Evolutionary conservation across 2,329 filamentous ascomycete species (phyloP).

Genomic region (Fusarium sp.): DNA sequence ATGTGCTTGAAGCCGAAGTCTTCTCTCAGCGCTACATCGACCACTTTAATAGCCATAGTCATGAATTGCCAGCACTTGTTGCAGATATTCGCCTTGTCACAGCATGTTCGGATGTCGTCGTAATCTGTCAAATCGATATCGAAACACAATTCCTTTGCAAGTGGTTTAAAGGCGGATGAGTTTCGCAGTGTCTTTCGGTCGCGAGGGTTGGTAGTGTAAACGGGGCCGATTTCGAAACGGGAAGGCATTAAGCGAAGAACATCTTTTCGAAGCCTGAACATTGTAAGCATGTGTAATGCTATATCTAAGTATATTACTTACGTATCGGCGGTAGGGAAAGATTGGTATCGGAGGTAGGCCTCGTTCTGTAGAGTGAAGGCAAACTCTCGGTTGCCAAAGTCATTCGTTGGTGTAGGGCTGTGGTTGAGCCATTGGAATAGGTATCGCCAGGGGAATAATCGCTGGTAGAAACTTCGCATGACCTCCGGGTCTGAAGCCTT

Average conservation of each 20-base stretch:
- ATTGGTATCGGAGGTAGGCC: constrained; percentile 92
- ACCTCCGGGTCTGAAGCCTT: constrained; percentile 80
- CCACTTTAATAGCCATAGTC: constrained; percentile 95
- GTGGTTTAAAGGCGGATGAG: constrained; percentile 82
- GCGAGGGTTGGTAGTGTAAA: constrained; percentile 92
- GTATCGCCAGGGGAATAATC: constrained; percentile 92
- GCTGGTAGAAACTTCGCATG: constrained; percentile 94
- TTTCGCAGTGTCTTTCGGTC: constrained; percentile 90
- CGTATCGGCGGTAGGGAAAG: constrained; percentile 65
- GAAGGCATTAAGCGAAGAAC: constrained; percentile 88
- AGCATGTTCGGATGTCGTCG: constrained; percentile 95
- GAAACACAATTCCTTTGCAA: constrained; percentile 95
- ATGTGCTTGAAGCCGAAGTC: constrained; percentile 98
- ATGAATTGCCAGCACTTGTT: constrained; percentile 96
- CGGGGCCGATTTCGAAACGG: constrained; percentile 98
- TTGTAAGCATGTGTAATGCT: constrained; percentile 3
- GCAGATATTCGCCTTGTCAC: constrained; percentile 92
- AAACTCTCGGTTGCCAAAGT: constrained; percentile 95
- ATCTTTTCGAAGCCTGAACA: constrained; percentile 82
- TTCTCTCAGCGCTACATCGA: constrained; percentile 86
- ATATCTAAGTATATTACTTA: constrained; percentile 43
- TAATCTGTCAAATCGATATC: constrained; percentile 99
- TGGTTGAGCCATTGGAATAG: constrained; percentile 99
- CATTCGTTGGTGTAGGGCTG: constrained; percentile 82
- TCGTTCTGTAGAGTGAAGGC: constrained; percentile 95